Conservation (phyloP, 371 early-diverging fungal species). For the Smittium culicis region DNA sequence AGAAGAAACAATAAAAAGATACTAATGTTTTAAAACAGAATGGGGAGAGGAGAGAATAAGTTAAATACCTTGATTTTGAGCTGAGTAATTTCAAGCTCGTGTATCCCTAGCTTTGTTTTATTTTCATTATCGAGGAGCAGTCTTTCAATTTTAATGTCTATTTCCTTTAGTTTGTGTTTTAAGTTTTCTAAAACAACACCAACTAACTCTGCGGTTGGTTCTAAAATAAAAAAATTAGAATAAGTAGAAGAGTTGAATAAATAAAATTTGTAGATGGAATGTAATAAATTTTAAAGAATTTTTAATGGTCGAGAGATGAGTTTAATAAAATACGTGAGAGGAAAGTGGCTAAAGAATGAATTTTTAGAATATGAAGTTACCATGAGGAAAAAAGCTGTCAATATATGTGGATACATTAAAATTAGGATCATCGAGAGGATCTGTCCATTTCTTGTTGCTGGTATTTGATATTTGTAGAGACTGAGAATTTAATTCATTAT, state of each 20-base stretch:
- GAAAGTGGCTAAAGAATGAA: not conserved
- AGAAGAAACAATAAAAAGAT: too few species aligned
- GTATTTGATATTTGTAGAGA: too few species aligned
- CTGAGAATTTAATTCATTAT: too few species aligned
- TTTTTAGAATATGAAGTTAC: constrained; percentile 9
- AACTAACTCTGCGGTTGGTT: constrained; percentile 51
- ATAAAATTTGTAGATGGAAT: too few species aligned
- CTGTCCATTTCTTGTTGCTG: constrained; percentile 30
- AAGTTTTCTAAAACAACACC: constrained; percentile 52
- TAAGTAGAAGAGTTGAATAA: too few species aligned
- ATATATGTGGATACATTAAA: constrained; percentile 61
- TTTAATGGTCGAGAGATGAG: not conserved
- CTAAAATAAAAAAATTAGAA: constrained; percentile 22
- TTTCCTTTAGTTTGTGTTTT: constrained; percentile 37
- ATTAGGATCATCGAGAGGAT: constrained; percentile 52
- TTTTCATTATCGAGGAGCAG: constrained; percentile 49
- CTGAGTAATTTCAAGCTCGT: constrained; percentile 15
- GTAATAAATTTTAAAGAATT: too few species aligned
- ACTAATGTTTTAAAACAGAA: too few species aligned
- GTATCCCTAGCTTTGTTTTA: constrained; percentile 12
- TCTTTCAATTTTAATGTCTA: constrained; percentile 48
- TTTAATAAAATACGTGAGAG: not conserved
- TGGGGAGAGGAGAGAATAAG: too few species aligned
- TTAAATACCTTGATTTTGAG: constrained; percentile 15
- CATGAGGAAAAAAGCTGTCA: constrained; percentile 63